Evolutionary conservation across 441 rosid species (phyloP).

Genomic region (Viola pubescens): DNA sequence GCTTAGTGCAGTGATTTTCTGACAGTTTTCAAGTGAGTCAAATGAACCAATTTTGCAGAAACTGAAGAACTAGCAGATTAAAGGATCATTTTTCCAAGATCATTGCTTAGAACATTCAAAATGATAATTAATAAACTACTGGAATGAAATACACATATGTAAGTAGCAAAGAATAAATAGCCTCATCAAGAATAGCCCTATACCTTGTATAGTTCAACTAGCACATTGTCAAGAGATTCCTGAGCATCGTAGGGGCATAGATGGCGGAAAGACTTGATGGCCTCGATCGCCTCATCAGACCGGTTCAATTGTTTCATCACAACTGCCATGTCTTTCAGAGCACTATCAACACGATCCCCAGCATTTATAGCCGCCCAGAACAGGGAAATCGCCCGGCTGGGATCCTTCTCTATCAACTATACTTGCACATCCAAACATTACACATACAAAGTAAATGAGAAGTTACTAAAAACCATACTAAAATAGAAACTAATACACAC

Average conservation of each 20-base stretch:
- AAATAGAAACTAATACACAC: too few relatives aligned
- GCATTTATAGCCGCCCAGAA: conserved; percentile 93
- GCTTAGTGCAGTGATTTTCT: too few relatives aligned
- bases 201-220: conserved; percentile 85
- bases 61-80: too few relatives aligned
- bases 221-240: conserved; percentile 75
- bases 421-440: background rate
- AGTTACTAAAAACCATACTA: too few relatives aligned
- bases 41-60: too few relatives aligned
- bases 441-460: too few relatives aligned
- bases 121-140: too few relatives aligned
- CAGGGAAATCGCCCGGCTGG: conserved; percentile 59
- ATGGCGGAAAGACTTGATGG: conserved; percentile 77
- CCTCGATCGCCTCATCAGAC: conserved; percentile 86
- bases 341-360: conserved; percentile 83
- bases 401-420: conserved; percentile 77
- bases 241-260: conserved; percentile 71
- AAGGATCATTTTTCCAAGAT: too few relatives aligned
- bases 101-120: too few relatives aligned
- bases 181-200: background rate
- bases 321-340: conserved; percentile 88
- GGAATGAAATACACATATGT: too few relatives aligned
- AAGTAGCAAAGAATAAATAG: background rate
- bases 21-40: too few relatives aligned
- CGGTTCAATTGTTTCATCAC: conserved; percentile 83